Evolutionary conservation across 2,329 filamentous ascomycete genomes (phyloP), one percentile per base, ranked within the genome.

Genomic region (Polychaeton citri): DNA sequence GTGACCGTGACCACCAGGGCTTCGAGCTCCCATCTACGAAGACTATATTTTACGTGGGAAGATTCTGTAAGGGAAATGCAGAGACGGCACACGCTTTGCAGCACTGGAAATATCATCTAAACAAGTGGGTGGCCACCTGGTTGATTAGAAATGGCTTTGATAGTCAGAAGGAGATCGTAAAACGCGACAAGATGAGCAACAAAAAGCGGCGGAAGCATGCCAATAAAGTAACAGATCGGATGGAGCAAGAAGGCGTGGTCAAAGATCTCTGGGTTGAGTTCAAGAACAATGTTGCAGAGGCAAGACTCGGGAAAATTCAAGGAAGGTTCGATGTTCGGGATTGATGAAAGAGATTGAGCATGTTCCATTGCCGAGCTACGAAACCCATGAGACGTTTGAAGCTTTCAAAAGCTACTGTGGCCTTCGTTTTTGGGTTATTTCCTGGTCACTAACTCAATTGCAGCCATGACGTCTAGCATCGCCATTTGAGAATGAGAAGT

Each of bases 41-140:
- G 13, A 63, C 46, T 2, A 60, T 62, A 18, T 78, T 69, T 55
- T 67, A 65, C 39, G 55, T 74, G 2, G 74, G 74, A 43, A 62
- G 62, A 15, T 66, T 68, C 40, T 81, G 76, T 61, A 72, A 69
- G 49, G 59, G 61, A 20, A 79, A 79, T 44, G 81, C 82, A 0
- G 66, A 75, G 43, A 77, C 77, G 26, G 78, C 80, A 0, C 82
- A 88, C 50, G 70, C 69, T 1, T 66, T 88, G 3, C 68, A 75
- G 4, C 83, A 90, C 58, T 87, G 83, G 83, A 78, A 79, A 38
- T 73, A 72, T 40, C 72, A 76, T 32, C 71, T 88, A n/a, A 78
- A 81, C 50, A 69, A 78, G 43, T 81, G 72, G 69, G 76, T 87
- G 0, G 65, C 79, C 17, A 66, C 69, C 19, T 73, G 71, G 36